Conservation (phyloP, 495 filamentous ascomycete genomes). For the Cudoniella acicularis region DNA sequence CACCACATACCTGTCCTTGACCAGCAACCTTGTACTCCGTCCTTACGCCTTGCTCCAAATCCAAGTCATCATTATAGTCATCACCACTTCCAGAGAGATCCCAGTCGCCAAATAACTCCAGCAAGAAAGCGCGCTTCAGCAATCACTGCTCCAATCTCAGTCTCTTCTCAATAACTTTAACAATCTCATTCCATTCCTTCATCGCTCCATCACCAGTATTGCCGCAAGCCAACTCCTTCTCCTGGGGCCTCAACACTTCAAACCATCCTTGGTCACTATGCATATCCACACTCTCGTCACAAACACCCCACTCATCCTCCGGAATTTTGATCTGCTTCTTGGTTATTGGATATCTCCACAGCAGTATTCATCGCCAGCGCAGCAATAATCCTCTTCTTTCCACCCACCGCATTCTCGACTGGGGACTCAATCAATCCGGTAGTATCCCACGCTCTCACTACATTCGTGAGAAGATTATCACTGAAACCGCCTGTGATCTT, state of each 20-base stretch:
- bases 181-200: slow-evolving; percentile 72
- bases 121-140: too few species aligned
- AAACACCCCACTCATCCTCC: slow-evolving; percentile 66
- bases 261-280: slow-evolving; percentile 59
- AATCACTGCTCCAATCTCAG: slow-evolving; percentile 7
- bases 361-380: slow-evolving; percentile 81
- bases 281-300: slow-evolving; percentile 10
- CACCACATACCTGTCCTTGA: not conserved
- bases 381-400: slow-evolving; percentile 24
- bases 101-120: too few species aligned
- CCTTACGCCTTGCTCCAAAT: not conserved
- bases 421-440: slow-evolving; percentile 51
- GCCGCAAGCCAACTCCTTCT: slow-evolving; percentile 79
- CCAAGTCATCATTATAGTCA: not conserved
- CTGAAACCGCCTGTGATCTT: slow-evolving; percentile 67
- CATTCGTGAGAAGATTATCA: slow-evolving; percentile 64
- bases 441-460: slow-evolving; percentile 88
- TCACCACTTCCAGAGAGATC: not conserved
- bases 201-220: slow-evolving; percentile 74
- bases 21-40: too few species aligned
- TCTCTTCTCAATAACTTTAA: slow-evolving; percentile 50
- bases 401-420: not conserved
- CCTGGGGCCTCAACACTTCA: slow-evolving; percentile 62
- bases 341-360: slow-evolving; percentile 86
- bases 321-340: slow-evolving; percentile 63